Conservation (phyloP, 2,329 filamentous ascomycete genomes). For the Colletotrichum zoysiae region DNA sequence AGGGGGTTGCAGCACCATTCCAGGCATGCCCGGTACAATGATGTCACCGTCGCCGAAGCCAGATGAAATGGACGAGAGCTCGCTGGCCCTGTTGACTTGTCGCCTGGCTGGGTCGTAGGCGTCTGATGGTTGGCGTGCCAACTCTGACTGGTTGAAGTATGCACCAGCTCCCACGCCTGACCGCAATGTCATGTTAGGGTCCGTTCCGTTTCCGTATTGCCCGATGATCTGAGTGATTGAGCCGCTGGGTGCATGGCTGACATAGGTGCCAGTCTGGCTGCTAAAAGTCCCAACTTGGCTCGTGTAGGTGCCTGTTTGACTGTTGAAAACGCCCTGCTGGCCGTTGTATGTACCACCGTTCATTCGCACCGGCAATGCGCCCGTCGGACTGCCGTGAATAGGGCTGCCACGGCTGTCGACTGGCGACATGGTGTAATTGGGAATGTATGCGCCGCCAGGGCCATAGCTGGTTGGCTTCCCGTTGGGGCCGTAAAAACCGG, state of each 20-base stretch:
- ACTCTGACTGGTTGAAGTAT: slow-evolving; percentile 56
- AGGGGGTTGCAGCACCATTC: slow-evolving; percentile 34
- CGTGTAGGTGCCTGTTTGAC: slow-evolving; percentile 27
- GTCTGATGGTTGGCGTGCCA: slow-evolving; percentile 52
- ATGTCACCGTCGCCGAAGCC: slow-evolving; percentile 74
- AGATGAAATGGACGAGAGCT: slow-evolving; percentile 72
- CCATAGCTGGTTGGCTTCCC: slow-evolving; percentile 27
- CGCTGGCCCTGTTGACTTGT: slow-evolving; percentile 59
- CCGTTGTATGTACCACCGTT: slow-evolving; percentile 32
- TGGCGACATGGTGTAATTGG: slow-evolving; percentile 36
- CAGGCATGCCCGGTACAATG: slow-evolving; percentile 53
- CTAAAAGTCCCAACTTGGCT: slow-evolving; percentile 29
- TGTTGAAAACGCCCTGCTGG: slow-evolving; percentile 23
- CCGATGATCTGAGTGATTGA: slow-evolving; percentile 34
- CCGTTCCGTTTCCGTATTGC: slow-evolving; percentile 36
- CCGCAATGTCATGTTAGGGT: slow-evolving; percentile 48
- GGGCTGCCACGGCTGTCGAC: slow-evolving; percentile 35
- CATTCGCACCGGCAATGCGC: slow-evolving; percentile 27
- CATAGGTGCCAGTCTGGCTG: slow-evolving; percentile 43
- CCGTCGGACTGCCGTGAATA: slow-evolving; percentile 34
- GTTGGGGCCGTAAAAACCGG: slow-evolving; percentile 45
- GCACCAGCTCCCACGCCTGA: slow-evolving; percentile 53
- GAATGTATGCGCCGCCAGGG: slow-evolving; percentile 13
- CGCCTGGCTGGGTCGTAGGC: slow-evolving; percentile 52
- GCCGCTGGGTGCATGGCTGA: slow-evolving; percentile 36